Conservation (phyloP, 2,329 filamentous ascomycete genomes). For the Aurifilum marmelostoma region DNA sequence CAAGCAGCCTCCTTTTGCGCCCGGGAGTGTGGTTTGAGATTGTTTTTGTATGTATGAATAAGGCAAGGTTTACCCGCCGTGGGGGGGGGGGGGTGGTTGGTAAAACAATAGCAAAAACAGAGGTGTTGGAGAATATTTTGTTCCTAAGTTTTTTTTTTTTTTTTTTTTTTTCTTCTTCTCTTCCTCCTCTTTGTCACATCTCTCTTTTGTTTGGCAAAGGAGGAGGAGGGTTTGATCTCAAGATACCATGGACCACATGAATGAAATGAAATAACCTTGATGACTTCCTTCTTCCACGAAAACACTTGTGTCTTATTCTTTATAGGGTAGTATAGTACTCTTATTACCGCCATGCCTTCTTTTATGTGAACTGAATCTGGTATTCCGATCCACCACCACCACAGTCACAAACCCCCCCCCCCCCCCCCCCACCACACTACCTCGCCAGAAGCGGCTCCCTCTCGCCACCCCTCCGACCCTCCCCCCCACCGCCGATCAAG, state of each 20-base stretch:
- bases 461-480: neutral
- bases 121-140: neutral
- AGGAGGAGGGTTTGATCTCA: too few species aligned
- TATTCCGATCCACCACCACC: too few species aligned
- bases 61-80: too few species aligned
- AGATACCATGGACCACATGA: slow-evolving; percentile 12
- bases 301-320: too few species aligned
- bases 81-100: too few species aligned
- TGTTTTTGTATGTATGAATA: too few species aligned
- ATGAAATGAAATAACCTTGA: slow-evolving; percentile 2
- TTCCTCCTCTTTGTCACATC: neutral
- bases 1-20: slow-evolving; percentile 31
- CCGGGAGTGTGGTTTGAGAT: slow-evolving; percentile 36
- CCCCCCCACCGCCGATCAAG: slow-evolving; percentile 36
- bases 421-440: neutral
- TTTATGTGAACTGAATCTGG: too few species aligned
- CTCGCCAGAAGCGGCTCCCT: slow-evolving; percentile 3
- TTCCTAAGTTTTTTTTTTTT: too few species aligned
- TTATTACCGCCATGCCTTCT: too few species aligned
- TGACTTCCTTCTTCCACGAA: neutral
- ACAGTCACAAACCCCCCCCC: too few species aligned
- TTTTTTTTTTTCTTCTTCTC: neutral
- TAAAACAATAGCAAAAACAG: too few species aligned
- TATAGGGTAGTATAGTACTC: too few species aligned
- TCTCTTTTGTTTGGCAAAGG: slow-evolving; percentile 2